Evolutionary conservation across 371 early-diverging fungal species (phyloP).

Genomic region (Mucor indicus): DNA sequence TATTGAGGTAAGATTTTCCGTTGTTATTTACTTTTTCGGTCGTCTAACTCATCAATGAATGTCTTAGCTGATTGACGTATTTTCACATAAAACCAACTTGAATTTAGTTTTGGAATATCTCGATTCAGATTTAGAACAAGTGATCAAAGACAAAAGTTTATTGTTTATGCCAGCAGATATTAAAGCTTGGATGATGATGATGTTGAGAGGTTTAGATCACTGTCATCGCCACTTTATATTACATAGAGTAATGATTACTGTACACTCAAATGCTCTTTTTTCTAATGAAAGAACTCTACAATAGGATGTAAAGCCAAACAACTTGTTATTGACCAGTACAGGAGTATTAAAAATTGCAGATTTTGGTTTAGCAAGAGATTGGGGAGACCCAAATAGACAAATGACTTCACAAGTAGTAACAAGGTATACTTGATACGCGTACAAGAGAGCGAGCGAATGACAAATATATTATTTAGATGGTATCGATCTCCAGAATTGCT

Average conservation of each 20-base stretch:
- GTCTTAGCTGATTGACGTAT: conserved; percentile 88
- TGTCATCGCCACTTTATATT: conserved; percentile 93
- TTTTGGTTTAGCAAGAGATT: conserved; percentile 98
- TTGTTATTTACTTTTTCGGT: not conserved
- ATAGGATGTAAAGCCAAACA: conserved; percentile 99
- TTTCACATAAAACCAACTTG: conserved; percentile 87
- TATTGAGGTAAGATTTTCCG: conserved; percentile 60
- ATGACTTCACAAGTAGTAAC: conserved; percentile 97
- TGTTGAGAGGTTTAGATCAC: conserved; percentile 89
- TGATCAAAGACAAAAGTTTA: conserved; percentile 94
- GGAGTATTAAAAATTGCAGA: conserved; percentile 98
- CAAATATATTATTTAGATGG: conserved; percentile 86
- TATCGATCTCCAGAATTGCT: conserved; percentile 99
- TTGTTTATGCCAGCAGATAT: conserved; percentile 97
- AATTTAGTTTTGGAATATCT: conserved; percentile 96
- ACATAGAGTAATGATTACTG: conserved; percentile 80
- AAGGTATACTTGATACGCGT: conserved; percentile 54
- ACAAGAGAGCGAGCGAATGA: no score
- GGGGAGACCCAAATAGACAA: conserved; percentile 75
- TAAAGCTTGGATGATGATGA: conserved; percentile 99
- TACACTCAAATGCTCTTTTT: not conserved
- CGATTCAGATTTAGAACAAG: conserved; percentile 94
- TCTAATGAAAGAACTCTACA: not conserved
- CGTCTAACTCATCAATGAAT: not conserved
- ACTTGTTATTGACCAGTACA: conserved; percentile 88